Base-by-base conservation (phyloP, 495 filamentous ascomycete genomes). In the Bombardia bombarda region DNA sequence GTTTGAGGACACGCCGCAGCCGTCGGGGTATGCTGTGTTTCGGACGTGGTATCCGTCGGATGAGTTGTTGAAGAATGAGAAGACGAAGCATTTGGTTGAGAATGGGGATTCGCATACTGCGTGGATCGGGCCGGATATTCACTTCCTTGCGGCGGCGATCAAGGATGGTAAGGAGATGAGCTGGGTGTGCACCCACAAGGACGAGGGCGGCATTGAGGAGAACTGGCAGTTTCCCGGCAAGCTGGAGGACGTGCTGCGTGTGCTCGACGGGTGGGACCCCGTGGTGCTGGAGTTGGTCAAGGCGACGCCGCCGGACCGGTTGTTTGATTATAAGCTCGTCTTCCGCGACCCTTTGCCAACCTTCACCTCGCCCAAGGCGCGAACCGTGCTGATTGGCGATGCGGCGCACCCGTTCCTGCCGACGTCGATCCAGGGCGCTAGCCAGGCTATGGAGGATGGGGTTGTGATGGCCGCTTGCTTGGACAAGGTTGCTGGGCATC, bases 401-500 rank as follows among this genome's bases (percentile, higher is more conserved):
- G 69, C 76, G 3, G 79, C 80, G 17, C 82, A 86, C 58, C 70
- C 77, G 12, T 82, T 84, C 53, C 61, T 84, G 1, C 81, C 81
- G 0, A 79, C 78, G 1, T 75, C 68, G 3, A 70, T 69, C 19
- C 75, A 82, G 46, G 80, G 82, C 3, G 81, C 75, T 3, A 78
- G 72, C 26, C 78, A 81, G 55, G 77, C 82, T 0, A 73, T 86
- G 48, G 81, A 85, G 54, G 81, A 84, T 52, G 81, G 73, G 3
- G 69, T 72, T 10, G 74, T 73, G 0, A 50, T 83, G 4, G 76
- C 78, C 1, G 68, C 74, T 12, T 78, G 73, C 42, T 57, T 84
- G 38, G 59, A 68, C 37, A 52, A 66, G 38, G 58, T 62, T 10
- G 40, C 44, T 4, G 58, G 54, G 7, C 8, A 33, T 14, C 8